Evolutionary conservation across 1,284 basidiomycete genomes (phyloP), one percentile per base, ranked within the genome.

Genomic region (Austropuccinia psidii): DNA sequence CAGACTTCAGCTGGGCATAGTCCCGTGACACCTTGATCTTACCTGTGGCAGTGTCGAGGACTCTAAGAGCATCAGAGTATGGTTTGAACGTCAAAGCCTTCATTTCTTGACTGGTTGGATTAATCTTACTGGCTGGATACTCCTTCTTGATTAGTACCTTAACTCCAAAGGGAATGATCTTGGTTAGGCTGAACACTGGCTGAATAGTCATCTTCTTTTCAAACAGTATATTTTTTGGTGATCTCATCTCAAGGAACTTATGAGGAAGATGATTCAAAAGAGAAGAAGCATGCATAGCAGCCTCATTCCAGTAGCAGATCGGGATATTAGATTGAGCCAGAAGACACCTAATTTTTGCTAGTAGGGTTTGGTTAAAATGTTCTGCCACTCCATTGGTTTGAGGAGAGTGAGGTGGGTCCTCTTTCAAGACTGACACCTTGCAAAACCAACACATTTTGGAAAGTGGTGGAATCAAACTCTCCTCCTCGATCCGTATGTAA

Each of bases 381-480:
- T 62, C 19, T 7, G 60, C 33, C n/a, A 62, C n/a, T 2, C 60
- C 60, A 41, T 62, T 62, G 2, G 60, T 62, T 45, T 64, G 39
- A 3, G 61, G 61, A 11, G 15, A 24, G 24, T 64, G 43, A 11
- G 61, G 21, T 13, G 61, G n/a, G 61, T 31, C 41, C 61, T 15
- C 21, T 13, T 64, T 64, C 61, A 47, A 64, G 5, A 8, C 17
- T 21, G 2, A 64, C 47, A 5, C 61, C 61, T 35, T 21, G n/a
- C 24, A 13, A 2, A 41, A 21, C 17, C 4, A 58, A 4, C 8
- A 13, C 2, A 33, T 33, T 7, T 7, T 17, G 27, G 39, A 58
- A 58, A 37, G 27, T 11, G 11, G 11, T 45, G 11, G 43, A 45
- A n/a, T n/a, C 43, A 45, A 45, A 45, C 43, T 45, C 43, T 24